Percentiles rank a stretch among this genome's conserved stretches.
Conservation (phyloP, 148 eudicot genomes). For the Fagopyrum esculentum region DNA sequence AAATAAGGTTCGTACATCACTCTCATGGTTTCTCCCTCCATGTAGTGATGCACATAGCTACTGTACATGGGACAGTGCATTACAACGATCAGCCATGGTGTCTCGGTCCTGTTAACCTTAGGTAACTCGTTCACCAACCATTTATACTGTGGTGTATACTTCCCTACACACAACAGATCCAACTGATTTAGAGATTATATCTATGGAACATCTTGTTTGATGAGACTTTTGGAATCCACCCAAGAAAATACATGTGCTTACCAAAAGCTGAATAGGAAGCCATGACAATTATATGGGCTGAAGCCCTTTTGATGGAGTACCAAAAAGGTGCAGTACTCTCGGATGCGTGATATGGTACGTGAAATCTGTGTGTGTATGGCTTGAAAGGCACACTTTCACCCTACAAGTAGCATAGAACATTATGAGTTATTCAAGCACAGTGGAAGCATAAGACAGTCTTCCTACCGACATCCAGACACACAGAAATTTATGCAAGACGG, state of each 20-base stretch:
- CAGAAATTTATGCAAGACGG: no score
- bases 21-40: constrained; percentile 96
- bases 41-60: constrained; percentile 71
- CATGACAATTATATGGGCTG: constrained; percentile 73
- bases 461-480: neutral
- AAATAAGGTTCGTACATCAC: constrained; percentile 73
- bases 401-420: constrained; percentile 26
- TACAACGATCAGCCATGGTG: constrained; percentile 85
- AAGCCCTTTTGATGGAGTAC: constrained; percentile 88
- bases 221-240: neutral
- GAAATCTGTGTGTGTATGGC: constrained; percentile 62
- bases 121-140: constrained; percentile 55
- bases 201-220: neutral
- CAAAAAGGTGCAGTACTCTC: constrained; percentile 75
- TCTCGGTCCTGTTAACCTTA: constrained; percentile 75
- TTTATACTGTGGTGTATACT: constrained; percentile 70
- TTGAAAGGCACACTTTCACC: constrained; percentile 77
- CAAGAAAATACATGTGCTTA: constrained; percentile 15
- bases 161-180: constrained; percentile 31
- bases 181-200: neutral
- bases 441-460: neutral
- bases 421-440: neutral
- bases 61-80: constrained; percentile 78
- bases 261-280: constrained; percentile 88
- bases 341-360: constrained; percentile 50